Evolutionary conservation across 805 yeast genomes (phyloP), one percentile per base, ranked within the genome.

Genomic region (Aciculoconidium aculeatum): DNA sequence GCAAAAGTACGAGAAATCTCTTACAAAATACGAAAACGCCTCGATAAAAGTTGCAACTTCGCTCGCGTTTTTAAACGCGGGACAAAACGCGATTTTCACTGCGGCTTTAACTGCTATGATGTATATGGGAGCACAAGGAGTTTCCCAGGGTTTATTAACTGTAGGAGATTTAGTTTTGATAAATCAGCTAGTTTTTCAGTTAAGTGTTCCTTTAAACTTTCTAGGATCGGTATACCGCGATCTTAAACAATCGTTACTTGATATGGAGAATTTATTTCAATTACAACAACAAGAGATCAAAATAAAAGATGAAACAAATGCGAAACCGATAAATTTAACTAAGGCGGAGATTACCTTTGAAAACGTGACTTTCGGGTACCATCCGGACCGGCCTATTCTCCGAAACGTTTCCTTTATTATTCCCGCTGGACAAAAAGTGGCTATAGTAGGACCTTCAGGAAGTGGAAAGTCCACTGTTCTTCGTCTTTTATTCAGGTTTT

Each of bases 91-190:
- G 32, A 83, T 83, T 17, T 83, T 83, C 58, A 84, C 96, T 0
- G 58, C 83, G 22, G 97, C 98, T 1, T 63, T 92, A 39, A 92
- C 98, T 1, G 83, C 79, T 2, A 92, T 92, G 94, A 92, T 92
- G 98, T 92, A 84, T 54, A 80, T 92, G 94, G 96, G 96, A 10
- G 85, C 95, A 46, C 75, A 77, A 32, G 97, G 97, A 15, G 92
- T 92, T n/a, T 77, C 86, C 9, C 56, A 72, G 3, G 95, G 95
- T 0, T 55, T 74, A 1, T 62, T 92, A 32, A 80, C 94, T 1
- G 96, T 92, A 12, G 98, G 98, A 42, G 98, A 92, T 52, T 66
- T 92, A 48, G 97, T 92, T 12, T 65, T 92, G 36, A 90, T 92
- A 41, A 92, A 92, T 57, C 98, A 92, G 60, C 70, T 92, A 33